phyloP scores from a whole-genome alignment of 768 basidiomycete genomes.

The Amanita pallidorosea region DNA sequence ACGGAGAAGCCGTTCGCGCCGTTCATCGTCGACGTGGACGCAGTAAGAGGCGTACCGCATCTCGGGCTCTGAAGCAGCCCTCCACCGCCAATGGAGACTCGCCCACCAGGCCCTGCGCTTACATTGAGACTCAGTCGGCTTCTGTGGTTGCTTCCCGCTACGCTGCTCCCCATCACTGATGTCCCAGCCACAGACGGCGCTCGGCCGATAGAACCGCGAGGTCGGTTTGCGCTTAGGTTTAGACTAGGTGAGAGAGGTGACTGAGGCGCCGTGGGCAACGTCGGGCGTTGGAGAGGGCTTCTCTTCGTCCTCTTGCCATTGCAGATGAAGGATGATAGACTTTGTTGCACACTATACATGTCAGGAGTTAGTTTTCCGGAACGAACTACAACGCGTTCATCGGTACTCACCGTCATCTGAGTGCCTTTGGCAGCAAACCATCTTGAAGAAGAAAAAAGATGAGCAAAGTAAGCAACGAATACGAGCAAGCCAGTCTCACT shows the following conservation, averaged over 20 bases:
- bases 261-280: slow-evolving; percentile 8
- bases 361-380: background rate
- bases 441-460: slow-evolving; percentile 20
- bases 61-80: slow-evolving; percentile 1
- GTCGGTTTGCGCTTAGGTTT: slow-evolving; percentile 10
- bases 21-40: slow-evolving; percentile 13
- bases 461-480: background rate
- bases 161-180: slow-evolving; percentile 24
- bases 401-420: slow-evolving; percentile 69
- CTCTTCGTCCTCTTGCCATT: slow-evolving; percentile 66
- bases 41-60: slow-evolving; percentile 34
- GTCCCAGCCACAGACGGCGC: slow-evolving; percentile 36
- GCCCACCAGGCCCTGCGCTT: slow-evolving; percentile 9
- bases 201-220: slow-evolving; percentile 14
- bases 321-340: slow-evolving; percentile 73
- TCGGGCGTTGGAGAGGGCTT: slow-evolving; percentile 11
- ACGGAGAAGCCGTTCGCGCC: slow-evolving; percentile 24
- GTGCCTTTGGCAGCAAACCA: slow-evolving; percentile 89
- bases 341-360: slow-evolving; percentile 70
- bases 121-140: slow-evolving; percentile 28
- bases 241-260: slow-evolving; percentile 10
- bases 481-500: slow-evolving; percentile 28
- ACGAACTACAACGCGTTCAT: background rate
- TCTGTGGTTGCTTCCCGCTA: slow-evolving; percentile 13
- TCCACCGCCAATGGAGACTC: background rate